phyloP scores from a whole-genome alignment of 139 green algal species.

The Closterium sp. region DNA sequence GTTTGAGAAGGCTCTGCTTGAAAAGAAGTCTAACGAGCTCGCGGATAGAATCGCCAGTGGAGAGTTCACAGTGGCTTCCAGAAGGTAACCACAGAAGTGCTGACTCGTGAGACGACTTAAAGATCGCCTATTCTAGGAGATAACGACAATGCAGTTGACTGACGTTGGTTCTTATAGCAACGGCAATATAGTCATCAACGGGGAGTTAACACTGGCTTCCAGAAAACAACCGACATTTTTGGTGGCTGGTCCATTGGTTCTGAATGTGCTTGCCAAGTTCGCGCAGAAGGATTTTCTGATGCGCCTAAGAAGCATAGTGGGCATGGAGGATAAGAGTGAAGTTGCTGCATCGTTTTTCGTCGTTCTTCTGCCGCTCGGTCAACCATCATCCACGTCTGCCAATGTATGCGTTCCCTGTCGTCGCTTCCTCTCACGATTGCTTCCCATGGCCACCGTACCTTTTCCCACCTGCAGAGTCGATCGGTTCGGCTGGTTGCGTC shows the following conservation, averaged over 20 bases:
- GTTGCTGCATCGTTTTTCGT: background rate
- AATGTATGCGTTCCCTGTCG: background rate
- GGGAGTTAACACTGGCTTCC: too few species aligned
- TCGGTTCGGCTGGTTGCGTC: background rate
- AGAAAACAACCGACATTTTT: too few species aligned
- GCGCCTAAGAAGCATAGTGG: too few species aligned
- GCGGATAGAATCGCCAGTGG: background rate
- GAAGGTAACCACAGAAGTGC: background rate
- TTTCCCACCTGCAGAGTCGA: slow-evolving; percentile 9
- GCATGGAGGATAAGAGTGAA: too few species aligned
- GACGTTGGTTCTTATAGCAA: too few species aligned
- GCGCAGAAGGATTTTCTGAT: too few species aligned
- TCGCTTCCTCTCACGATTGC: background rate
- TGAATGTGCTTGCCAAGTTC: too few species aligned
- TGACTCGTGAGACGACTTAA: too few species aligned
- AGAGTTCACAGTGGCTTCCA: background rate
- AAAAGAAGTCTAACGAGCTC: background rate
- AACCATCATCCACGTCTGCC: background rate
- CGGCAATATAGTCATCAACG: too few species aligned
- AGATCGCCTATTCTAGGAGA: too few species aligned
- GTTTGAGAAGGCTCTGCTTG: background rate
- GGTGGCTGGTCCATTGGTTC: too few species aligned
- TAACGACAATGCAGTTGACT: too few species aligned
- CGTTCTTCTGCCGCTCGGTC: background rate
- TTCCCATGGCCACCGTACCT: background rate